Percentiles rank a stretch among this genome's conserved stretches.
These are phyloP conservation scores for Apiospora malaysiana DNA, from an alignment of 2,329 filamentous ascomycete species.

Conservation along the genomic window DNA sequence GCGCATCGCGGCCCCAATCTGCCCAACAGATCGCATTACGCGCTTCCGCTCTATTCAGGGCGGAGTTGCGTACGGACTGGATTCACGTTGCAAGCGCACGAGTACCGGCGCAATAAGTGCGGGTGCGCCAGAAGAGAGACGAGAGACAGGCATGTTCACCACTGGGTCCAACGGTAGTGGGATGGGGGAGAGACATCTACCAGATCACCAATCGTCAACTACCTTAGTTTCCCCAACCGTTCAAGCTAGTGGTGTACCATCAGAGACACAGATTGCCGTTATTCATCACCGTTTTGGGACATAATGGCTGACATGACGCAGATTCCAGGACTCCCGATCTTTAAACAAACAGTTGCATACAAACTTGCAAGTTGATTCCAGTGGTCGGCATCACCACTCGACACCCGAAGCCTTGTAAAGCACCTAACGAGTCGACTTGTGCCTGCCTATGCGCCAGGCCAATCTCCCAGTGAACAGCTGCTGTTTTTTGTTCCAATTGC, in stretches of 20 bases:
- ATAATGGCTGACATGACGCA: not conserved
- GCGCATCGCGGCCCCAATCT: not conserved
- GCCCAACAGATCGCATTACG: not conserved
- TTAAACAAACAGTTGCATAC: not conserved
- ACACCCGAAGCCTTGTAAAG: not conserved
- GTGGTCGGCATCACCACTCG: not conserved
- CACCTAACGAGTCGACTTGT: slow-evolving; percentile 1
- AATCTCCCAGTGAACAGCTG: not conserved
- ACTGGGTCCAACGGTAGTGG: slow-evolving; percentile 4
- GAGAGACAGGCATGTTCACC: slow-evolving; percentile 3
- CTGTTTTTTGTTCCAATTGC: not conserved
- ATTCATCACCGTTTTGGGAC: not conserved
- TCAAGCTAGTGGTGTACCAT: slow-evolving; percentile 8
- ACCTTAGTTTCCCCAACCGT: slow-evolving; percentile 1
- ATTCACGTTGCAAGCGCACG: not conserved
- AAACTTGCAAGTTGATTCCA: slow-evolving; percentile 4
- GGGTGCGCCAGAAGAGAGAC: not conserved
- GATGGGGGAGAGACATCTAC: slow-evolving; percentile 5
- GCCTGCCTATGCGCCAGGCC: not conserved
- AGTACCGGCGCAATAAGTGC: not conserved
- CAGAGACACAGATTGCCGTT: not conserved
- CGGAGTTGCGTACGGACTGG: not conserved
- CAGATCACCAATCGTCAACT: not conserved
- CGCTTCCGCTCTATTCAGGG: not conserved
- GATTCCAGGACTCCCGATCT: not conserved